phyloP scores from a whole-genome alignment of 225 moss, liverwort and hornwort genomes.

The Polytrichum formosum region DNA sequence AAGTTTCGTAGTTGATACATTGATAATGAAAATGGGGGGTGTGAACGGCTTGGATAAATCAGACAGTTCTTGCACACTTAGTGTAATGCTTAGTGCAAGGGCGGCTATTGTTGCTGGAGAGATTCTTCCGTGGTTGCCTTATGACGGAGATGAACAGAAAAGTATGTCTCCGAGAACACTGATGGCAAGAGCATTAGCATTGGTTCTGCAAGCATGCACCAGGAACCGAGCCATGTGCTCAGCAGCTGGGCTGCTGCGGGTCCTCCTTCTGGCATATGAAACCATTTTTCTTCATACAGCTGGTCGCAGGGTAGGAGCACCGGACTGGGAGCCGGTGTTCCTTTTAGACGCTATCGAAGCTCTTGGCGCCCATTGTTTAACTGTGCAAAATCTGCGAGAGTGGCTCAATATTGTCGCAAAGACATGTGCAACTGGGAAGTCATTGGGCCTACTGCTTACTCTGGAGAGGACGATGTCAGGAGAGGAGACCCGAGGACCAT shows the following conservation, averaged over 20 bases:
- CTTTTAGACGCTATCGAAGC: conserved; percentile 79
- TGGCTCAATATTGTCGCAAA: conserved; percentile 68
- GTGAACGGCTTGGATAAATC: conserved; percentile 64
- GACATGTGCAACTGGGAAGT: conserved; percentile 58
- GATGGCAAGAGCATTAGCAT: conserved; percentile 79
- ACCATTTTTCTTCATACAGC: conserved; percentile 43
- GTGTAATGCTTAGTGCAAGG: conserved; percentile 86
- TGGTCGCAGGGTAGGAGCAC: conserved; percentile 37
- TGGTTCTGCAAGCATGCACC: conserved; percentile 80
- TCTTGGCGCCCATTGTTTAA: conserved; percentile 73
- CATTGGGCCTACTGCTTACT: conserved; percentile 61
- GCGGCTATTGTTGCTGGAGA: conserved; percentile 79
- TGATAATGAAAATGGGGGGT: conserved; percentile 86
- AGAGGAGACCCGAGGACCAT: conserved; percentile 84
- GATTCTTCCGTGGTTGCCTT: conserved; percentile 79
- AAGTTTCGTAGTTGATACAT: conserved; percentile 67
- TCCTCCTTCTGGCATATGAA: conserved; percentile 66
- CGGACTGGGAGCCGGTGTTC: conserved; percentile 56
- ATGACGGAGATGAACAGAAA: conserved; percentile 34
- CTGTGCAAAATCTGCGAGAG: conserved; percentile 75
- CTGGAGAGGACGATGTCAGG: conserved; percentile 73
- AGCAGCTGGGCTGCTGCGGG: conserved; percentile 75
- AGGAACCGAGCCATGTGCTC: conserved; percentile 95
- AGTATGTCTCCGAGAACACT: conserved; percentile 65
- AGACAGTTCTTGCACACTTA: conserved; percentile 55